Evolutionary conservation across 2,329 filamentous ascomycete species (phyloP).

Genomic region (Tympanopsis confertula): DNA sequence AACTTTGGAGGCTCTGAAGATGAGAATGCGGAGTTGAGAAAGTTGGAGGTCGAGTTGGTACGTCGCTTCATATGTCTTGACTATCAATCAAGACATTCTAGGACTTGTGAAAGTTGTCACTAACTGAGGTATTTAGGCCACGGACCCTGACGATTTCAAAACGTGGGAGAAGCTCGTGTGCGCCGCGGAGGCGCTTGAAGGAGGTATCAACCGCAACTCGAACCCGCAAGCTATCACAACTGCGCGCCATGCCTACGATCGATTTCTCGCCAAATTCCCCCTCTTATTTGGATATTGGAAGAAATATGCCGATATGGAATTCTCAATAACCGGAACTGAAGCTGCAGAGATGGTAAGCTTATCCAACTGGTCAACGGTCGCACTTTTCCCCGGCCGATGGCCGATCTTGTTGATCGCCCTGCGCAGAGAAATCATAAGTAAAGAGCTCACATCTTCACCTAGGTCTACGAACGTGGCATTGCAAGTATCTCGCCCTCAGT

Average conservation of each 20-base stretch:
- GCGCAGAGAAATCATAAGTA: neutral
- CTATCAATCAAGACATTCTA: neutral
- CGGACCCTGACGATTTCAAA: slow-evolving; percentile 82
- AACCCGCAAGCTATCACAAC: slow-evolving; percentile 85
- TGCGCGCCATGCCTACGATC: slow-evolving; percentile 78
- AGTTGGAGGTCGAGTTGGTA: slow-evolving; percentile 69
- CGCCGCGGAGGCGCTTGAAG: slow-evolving; percentile 73
- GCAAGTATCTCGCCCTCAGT: slow-evolving; percentile 88
- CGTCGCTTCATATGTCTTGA: slow-evolving; percentile 26
- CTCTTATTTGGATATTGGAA: slow-evolving; percentile 98
- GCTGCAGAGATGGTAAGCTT: slow-evolving; percentile 80
- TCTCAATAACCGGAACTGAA: slow-evolving; percentile 91
- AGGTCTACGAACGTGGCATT: slow-evolving; percentile 93
- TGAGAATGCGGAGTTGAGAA: slow-evolving; percentile 72
- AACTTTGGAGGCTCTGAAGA: slow-evolving; percentile 61
- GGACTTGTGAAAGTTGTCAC: slow-evolving; percentile 6
- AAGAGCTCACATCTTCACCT: slow-evolving; percentile 12
- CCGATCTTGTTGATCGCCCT: no score
- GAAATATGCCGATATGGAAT: slow-evolving; percentile 96
- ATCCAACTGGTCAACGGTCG: no score
- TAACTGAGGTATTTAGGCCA: slow-evolving; percentile 28
- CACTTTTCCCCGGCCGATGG: no score
- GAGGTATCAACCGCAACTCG: slow-evolving; percentile 90
- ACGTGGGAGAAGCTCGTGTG: slow-evolving; percentile 87
- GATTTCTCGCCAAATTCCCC: slow-evolving; percentile 87